A percentile compares a stretch with the other conserved stretches of the same genome.
phyloP scores from a whole-genome alignment of 2,329 filamentous ascomycete genomes.

The Zymoseptoria pseudotritici region DNA sequence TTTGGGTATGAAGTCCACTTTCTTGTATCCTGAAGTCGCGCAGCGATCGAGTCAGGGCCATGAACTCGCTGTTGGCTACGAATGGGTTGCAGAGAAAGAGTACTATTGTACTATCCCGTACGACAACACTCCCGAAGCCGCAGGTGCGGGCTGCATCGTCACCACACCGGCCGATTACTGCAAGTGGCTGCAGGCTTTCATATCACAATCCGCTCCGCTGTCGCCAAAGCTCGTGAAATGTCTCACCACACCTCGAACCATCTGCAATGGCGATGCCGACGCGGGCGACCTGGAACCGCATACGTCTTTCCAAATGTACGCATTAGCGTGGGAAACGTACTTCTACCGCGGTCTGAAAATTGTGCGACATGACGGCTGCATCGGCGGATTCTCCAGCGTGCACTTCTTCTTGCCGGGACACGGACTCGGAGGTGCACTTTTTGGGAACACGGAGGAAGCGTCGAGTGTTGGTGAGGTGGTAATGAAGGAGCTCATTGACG shows the following conservation, averaged over 20 bases:
- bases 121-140: conserved; percentile 27
- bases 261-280: conserved; percentile 14
- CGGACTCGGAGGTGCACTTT: conserved; percentile 25
- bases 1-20: conserved; percentile 42
- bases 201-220: conserved; percentile 24
- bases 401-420: conserved; percentile 26
- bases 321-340: conserved; percentile 23
- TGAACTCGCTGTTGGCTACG: conserved; percentile 39
- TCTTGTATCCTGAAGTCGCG: conserved; percentile 22
- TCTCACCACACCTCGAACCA: conserved; percentile 20
- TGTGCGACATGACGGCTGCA: conserved; percentile 25
- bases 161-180: conserved; percentile 28
- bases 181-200: conserved; percentile 26
- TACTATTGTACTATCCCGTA: conserved; percentile 22
- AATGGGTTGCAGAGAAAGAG: conserved; percentile 28
- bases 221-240: conserved; percentile 19
- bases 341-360: conserved; percentile 27
- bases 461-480: conserved; percentile 10
- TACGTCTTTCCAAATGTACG: conserved; percentile 22
- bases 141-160: conserved; percentile 40
- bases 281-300: conserved; percentile 12
- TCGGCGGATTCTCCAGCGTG: conserved; percentile 23
- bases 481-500: conserved; percentile 22
- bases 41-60: conserved; percentile 17
- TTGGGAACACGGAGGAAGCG: conserved; percentile 23